A percentile compares a stretch with the other conserved stretches of the same genome.
phyloP scores from a whole-genome alignment of 2,329 filamentous ascomycete genomes.

The Pseudopyricularia javanii region DNA sequence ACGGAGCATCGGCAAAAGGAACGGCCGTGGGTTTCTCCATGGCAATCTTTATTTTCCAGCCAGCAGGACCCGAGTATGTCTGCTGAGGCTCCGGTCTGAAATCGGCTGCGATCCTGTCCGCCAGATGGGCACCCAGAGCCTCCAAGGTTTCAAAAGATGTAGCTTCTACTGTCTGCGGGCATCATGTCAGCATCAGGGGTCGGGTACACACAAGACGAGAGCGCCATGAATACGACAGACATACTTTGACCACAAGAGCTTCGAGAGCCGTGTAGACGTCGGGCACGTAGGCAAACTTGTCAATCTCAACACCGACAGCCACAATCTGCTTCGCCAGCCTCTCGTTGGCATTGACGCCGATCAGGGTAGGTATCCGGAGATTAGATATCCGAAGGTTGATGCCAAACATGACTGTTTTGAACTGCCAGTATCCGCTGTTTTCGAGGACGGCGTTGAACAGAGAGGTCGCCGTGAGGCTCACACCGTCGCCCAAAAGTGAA shows the following conservation, averaged over 20 bases:
- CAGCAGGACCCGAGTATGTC: conserved; percentile 21
- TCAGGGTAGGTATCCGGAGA: conserved; percentile 51
- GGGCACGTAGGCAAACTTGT: conserved; percentile 28
- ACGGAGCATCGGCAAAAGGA: conserved; percentile 57
- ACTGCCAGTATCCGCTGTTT: background rate
- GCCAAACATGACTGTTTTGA: conserved; percentile 10
- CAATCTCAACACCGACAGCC: conserved; percentile 49
- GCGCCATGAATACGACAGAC: too few species aligned
- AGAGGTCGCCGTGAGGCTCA: conserved; percentile 36
- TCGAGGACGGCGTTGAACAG: conserved; percentile 16
- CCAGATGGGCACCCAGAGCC: conserved; percentile 40
- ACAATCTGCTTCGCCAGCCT: conserved; percentile 54
- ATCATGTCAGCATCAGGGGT: background rate
- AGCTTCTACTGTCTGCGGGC: conserved; percentile 33
- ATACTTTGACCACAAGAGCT: conserved; percentile 46
- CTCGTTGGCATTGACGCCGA: conserved; percentile 65
- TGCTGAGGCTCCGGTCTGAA: conserved; percentile 19
- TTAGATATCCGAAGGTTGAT: conserved; percentile 35
- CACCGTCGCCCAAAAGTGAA: conserved; percentile 50
- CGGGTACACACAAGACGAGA: background rate
- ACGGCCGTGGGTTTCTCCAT: conserved; percentile 66
- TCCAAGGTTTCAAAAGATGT: conserved; percentile 53
- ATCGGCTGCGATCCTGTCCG: conserved; percentile 29
- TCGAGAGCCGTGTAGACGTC: conserved; percentile 48
- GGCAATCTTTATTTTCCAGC: conserved; percentile 43